These are phyloP conservation scores for Colletotrichum lentis DNA, from an alignment of 2,329 filamentous ascomycete species.

Conservation along the genomic window DNA sequence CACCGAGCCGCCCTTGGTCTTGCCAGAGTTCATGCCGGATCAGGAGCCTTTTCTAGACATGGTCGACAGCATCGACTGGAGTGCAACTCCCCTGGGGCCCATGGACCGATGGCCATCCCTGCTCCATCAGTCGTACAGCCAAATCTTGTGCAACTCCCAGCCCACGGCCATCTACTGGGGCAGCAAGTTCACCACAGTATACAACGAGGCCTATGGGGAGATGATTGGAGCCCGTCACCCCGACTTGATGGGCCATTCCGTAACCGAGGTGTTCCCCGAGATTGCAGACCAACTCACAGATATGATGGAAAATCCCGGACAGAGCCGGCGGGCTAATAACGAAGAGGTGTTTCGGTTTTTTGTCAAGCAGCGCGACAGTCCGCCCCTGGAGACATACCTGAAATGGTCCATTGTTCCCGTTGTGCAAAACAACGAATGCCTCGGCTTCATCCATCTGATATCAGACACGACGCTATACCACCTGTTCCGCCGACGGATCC, in stretches of 20 bases:
- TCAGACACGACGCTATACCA: slow-evolving; percentile 57
- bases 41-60: slow-evolving; percentile 52
- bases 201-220: slow-evolving; percentile 72
- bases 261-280: slow-evolving; percentile 56
- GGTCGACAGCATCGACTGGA: slow-evolving; percentile 57
- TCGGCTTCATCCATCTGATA: slow-evolving; percentile 59
- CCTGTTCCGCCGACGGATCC: slow-evolving; percentile 59
- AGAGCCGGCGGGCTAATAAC: slow-evolving; percentile 46
- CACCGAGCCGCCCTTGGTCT: slow-evolving; percentile 47
- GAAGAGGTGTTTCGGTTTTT: slow-evolving; percentile 59
- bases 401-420: slow-evolving; percentile 60
- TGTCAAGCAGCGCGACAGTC: slow-evolving; percentile 52
- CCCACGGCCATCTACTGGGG: slow-evolving; percentile 72
- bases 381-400: slow-evolving; percentile 57
- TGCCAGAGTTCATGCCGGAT: slow-evolving; percentile 47
- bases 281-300: slow-evolving; percentile 63
- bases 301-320: slow-evolving; percentile 47
- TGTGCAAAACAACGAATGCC: slow-evolving; percentile 50
- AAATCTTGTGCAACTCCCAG: slow-evolving; percentile 55
- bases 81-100: slow-evolving; percentile 55
- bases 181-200: slow-evolving; percentile 67
- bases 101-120: slow-evolving; percentile 57
- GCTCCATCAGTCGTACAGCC: slow-evolving; percentile 56
- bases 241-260: slow-evolving; percentile 65
- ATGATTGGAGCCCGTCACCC: slow-evolving; percentile 73